phyloP scores from a whole-genome alignment of 495 filamentous ascomycete genomes.

The Penicillium bialowiezense region DNA sequence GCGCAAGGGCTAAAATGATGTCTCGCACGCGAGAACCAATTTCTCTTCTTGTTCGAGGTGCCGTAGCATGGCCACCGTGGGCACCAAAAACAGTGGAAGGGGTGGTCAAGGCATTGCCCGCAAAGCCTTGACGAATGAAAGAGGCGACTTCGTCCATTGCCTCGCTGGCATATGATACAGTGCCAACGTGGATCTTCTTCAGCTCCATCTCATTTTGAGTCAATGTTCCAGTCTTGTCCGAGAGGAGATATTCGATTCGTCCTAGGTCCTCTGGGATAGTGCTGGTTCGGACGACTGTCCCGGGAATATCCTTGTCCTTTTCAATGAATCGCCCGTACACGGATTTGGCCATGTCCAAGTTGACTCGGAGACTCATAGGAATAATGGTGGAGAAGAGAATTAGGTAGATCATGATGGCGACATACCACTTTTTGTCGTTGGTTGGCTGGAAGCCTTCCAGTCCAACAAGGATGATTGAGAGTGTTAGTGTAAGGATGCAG shows the following conservation, averaged over 20 bases:
- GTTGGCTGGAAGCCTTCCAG: slow-evolving; percentile 74
- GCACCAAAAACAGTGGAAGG: slow-evolving; percentile 66
- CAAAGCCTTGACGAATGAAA: slow-evolving; percentile 81
- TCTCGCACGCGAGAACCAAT: slow-evolving; percentile 91
- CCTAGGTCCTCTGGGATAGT: slow-evolving; percentile 97
- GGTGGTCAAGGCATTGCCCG: slow-evolving; percentile 59
- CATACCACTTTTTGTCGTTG: slow-evolving; percentile 72
- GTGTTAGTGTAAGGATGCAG: slow-evolving; percentile 77
- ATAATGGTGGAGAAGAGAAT: slow-evolving; percentile 99
- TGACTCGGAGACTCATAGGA: slow-evolving; percentile 93
- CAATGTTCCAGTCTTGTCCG: slow-evolving; percentile 95
- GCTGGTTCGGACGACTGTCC: slow-evolving; percentile 89
- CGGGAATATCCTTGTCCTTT: slow-evolving; percentile 80
- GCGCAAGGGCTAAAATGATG: slow-evolving; percentile 82
- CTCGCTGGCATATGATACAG: slow-evolving; percentile 95
- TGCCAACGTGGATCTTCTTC: slow-evolving; percentile 97
- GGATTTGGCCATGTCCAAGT: slow-evolving; percentile 94
- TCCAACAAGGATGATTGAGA: slow-evolving; percentile 88
- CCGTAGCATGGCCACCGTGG: slow-evolving; percentile 54
- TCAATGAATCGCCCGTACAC: slow-evolving; percentile 97
- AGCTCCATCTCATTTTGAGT: slow-evolving; percentile 99
- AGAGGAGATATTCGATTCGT: slow-evolving; percentile 92
- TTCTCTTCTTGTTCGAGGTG: slow-evolving; percentile 81
- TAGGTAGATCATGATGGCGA: slow-evolving; percentile 91
- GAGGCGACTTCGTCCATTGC: slow-evolving; percentile 95